These are phyloP conservation scores for Ampelocalamus luodianensis DNA, from an alignment of 176 grass and related monocot genomes.

Conservation along the genomic window DNA sequence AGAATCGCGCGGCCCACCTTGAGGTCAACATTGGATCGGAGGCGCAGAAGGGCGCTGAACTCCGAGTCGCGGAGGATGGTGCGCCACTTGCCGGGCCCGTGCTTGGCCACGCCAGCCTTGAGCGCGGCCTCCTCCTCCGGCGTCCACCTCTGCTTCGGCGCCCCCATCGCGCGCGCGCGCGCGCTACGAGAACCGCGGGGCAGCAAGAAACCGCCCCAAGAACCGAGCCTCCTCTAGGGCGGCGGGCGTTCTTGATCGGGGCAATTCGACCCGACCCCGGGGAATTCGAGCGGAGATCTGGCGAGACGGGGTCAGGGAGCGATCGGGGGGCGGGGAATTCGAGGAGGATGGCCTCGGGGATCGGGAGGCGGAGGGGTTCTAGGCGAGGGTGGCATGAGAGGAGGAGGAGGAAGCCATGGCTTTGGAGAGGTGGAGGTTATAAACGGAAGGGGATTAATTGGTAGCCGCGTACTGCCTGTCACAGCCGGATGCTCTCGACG, in stretches of 20 bases:
- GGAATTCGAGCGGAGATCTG: slow-evolving; percentile 27
- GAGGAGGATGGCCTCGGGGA: slow-evolving; percentile 31
- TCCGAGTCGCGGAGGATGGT: slow-evolving; percentile 91
- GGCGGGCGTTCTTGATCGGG: slow-evolving; percentile 15
- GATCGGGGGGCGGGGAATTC: slow-evolving; percentile 2
- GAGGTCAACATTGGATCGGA: slow-evolving; percentile 96
- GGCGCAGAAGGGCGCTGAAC: slow-evolving; percentile 66
- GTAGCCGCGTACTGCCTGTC: background rate
- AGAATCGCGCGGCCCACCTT: slow-evolving; percentile 55
- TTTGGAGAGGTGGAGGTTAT: slow-evolving; percentile 24
- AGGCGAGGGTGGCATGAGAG: slow-evolving; percentile 43
- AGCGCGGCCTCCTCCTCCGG: slow-evolving; percentile 85
- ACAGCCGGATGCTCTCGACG: background rate
- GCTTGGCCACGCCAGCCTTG: slow-evolving; percentile 89
- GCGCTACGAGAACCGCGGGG: background rate
- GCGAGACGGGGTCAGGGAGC: background rate
- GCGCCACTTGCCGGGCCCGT: slow-evolving; percentile 90
- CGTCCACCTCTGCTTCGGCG: slow-evolving; percentile 95
- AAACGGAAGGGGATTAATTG: slow-evolving; percentile 39
- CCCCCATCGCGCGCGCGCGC: slow-evolving; percentile 60
- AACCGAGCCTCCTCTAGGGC: slow-evolving; percentile 8
- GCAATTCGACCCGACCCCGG: slow-evolving; percentile 15
- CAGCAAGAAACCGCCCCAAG: background rate
- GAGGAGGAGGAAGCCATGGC: slow-evolving; percentile 35
- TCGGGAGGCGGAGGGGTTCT: slow-evolving; percentile 40